Evolutionary conservation across 2,329 filamentous ascomycete genomes (phyloP).

Genomic region (Colletotrichum costaricense): DNA sequence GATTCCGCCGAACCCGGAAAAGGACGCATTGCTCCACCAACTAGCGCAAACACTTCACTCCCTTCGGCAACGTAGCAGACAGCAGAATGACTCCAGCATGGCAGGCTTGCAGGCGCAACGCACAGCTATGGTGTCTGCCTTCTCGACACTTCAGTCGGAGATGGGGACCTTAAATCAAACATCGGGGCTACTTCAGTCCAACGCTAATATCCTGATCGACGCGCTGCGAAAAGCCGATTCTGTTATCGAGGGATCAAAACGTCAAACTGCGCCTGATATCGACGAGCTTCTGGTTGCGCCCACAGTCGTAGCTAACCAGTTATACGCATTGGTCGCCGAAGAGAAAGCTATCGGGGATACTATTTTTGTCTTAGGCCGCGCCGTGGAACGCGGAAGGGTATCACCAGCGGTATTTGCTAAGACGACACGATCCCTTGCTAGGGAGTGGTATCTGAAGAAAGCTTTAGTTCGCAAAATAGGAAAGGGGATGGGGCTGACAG

Average conservation of each 20-base stretch:
- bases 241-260: conserved; percentile 79
- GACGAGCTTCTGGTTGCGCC: conserved; percentile 95
- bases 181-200: conserved; percentile 76
- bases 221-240: conserved; percentile 82
- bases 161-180: conserved; percentile 77
- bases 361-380: conserved; percentile 83
- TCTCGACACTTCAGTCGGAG: conserved; percentile 79
- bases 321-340: conserved; percentile 90
- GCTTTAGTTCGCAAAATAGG: conserved; percentile 83
- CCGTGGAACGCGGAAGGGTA: conserved; percentile 78
- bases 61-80: conserved; percentile 75
- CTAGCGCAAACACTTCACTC: conserved; percentile 77
- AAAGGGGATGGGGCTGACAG: conserved; percentile 75
- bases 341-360: conserved; percentile 88
- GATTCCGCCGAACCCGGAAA: conserved; percentile 95
- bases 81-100: conserved; percentile 80
- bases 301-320: conserved; percentile 90
- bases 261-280: conserved; percentile 78
- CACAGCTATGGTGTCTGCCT: conserved; percentile 77
- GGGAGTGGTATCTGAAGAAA: conserved; percentile 88
- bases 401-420: conserved; percentile 80
- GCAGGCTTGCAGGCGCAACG: conserved; percentile 83
- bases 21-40: conserved; percentile 84
- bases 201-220: conserved; percentile 82
- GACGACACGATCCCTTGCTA: conserved; percentile 78